Percentiles rank a stretch among this genome's conserved stretches.
These are phyloP conservation scores for Yarrowia sp. DNA, from an alignment of 805 yeast genomes.

Conservation along the genomic window DNA sequence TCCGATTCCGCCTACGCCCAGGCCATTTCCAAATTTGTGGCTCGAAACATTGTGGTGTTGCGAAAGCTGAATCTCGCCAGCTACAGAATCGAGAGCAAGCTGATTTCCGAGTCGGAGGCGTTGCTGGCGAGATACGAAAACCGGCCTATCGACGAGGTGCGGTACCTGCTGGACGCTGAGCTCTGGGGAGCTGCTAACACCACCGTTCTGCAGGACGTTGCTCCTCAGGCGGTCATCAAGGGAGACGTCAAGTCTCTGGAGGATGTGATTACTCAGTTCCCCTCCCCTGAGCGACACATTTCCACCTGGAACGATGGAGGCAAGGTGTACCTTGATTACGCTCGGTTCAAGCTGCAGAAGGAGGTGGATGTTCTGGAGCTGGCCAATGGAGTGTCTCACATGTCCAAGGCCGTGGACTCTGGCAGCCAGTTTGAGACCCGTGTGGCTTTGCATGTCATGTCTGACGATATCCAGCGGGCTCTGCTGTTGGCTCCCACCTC, in stretches of 20 bases:
- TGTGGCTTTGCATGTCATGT: slow-evolving; percentile 9
- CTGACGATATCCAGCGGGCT: not conserved
- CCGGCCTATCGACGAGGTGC: slow-evolving; percentile 57
- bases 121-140: slow-evolving; percentile 48
- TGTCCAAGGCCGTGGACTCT: not conserved
- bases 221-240: slow-evolving; percentile 66
- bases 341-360: not conserved
- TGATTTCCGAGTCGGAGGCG: slow-evolving; percentile 45
- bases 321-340: slow-evolving; percentile 38
- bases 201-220: slow-evolving; percentile 54
- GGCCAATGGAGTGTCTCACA: not conserved
- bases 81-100: not conserved
- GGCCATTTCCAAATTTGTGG: not conserved
- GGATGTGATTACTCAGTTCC: slow-evolving; percentile 31
- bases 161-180: slow-evolving; percentile 58
- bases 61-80: not conserved
- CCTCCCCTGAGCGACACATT: slow-evolving; percentile 27
- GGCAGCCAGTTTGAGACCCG: not conserved
- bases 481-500: not conserved
- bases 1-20: not conserved
- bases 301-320: slow-evolving; percentile 39
- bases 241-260: slow-evolving; percentile 36
- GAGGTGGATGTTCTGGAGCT: not conserved
- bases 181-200: slow-evolving; percentile 62
- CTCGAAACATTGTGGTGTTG: not conserved